Evolutionary conservation across 2,329 filamentous ascomycete species (phyloP).

Genomic region (Arachnopeziza araneosa): DNA sequence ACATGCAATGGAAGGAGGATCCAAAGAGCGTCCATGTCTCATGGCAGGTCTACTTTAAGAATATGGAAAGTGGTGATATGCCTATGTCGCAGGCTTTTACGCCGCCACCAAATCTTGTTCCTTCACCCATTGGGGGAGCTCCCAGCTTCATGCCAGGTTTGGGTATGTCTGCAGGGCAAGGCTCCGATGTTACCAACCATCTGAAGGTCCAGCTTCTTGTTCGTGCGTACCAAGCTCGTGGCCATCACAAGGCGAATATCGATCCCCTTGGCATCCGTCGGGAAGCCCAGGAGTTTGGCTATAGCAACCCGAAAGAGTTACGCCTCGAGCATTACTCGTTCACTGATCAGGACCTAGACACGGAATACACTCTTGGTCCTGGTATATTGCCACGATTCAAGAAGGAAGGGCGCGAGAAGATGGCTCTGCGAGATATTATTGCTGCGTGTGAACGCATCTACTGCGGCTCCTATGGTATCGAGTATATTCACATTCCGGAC

Average conservation of each 20-base stretch:
- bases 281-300: conserved; percentile 76
- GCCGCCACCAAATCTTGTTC: conserved; percentile 86
- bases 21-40: conserved; percentile 92
- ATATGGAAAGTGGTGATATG: conserved; percentile 98
- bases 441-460: conserved; percentile 91
- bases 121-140: conserved; percentile 72
- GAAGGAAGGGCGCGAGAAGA: conserved; percentile 82
- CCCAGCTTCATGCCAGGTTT: conserved; percentile 66
- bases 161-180: conserved; percentile 58
- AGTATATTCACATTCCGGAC: conserved; percentile 99
- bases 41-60: conserved; percentile 99
- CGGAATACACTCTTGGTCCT: conserved; percentile 85
- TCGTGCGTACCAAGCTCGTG: conserved; percentile 94
- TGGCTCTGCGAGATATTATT: conserved; percentile 94
- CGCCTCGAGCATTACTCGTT: conserved; percentile 93
- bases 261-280: conserved; percentile 92
- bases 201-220: conserved; percentile 97
- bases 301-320: conserved; percentile 85
- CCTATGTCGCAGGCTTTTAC: conserved; percentile 96
- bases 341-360: conserved; percentile 86
- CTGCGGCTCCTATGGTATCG: conserved; percentile 93
- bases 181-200: conserved; percentile 87
- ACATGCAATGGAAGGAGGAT: conserved; percentile 93
- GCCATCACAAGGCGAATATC: conserved; percentile 97
- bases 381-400: conserved; percentile 94